These are phyloP conservation scores for Metarhizium anisopliae DNA, from an alignment of 2,329 filamentous ascomycete genomes.

Conservation along the genomic window DNA sequence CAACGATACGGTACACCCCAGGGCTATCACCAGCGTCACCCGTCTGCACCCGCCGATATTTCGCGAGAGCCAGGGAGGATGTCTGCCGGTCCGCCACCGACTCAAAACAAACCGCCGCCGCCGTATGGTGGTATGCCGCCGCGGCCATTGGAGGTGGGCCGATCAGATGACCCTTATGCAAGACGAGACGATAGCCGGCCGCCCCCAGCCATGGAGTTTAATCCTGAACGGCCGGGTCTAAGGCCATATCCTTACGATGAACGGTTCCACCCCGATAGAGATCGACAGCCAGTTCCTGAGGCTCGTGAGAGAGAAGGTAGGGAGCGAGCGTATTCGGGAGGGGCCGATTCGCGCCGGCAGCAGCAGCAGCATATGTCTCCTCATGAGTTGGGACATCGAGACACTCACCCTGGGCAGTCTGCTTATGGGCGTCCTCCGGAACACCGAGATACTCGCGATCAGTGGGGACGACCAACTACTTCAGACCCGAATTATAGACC, in stretches of 20 bases:
- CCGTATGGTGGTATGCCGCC: conserved; percentile 35
- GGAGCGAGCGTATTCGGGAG: conserved; percentile 39
- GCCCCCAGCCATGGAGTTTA: conserved; percentile 37
- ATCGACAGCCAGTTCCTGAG: conserved; percentile 36
- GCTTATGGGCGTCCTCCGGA: conserved; percentile 35
- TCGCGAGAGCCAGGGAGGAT: conserved; percentile 29
- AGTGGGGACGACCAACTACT: conserved; percentile 17
- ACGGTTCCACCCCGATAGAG: conserved; percentile 40
- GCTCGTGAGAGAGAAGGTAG: conserved; percentile 33
- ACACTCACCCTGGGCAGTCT: conserved; percentile 35
- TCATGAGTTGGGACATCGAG: conserved; percentile 30
- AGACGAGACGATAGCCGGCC: conserved; percentile 39
- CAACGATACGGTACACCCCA: conserved; percentile 53
- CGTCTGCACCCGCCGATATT: conserved; percentile 38
- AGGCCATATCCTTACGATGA: conserved; percentile 42
- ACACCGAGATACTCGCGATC: conserved; percentile 23
- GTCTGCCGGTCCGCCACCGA: conserved; percentile 32
- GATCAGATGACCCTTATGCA: conserved; percentile 34
- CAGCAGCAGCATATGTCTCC: conserved; percentile 31
- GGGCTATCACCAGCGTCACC: conserved; percentile 41
- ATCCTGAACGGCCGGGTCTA: conserved; percentile 38
- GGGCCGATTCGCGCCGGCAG: conserved; percentile 33
- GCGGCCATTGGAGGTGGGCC: conserved; percentile 37
- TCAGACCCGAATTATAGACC: conserved; percentile 24
- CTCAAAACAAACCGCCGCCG: conserved; percentile 38